Evolutionary conservation across 306 rosid species (phyloP).

Genomic region (Vigna nakashimae): DNA sequence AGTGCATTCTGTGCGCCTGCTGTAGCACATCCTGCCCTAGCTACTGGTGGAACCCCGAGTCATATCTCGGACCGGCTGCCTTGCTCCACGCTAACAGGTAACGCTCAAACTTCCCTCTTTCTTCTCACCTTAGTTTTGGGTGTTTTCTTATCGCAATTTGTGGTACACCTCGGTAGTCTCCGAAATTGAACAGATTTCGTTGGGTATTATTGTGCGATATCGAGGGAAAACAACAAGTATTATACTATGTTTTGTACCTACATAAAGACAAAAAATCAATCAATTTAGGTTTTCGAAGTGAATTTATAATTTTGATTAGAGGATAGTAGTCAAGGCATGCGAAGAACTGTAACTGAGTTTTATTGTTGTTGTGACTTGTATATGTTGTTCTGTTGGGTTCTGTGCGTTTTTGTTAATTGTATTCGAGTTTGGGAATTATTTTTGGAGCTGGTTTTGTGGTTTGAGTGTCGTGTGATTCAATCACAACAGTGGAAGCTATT

Average conservation of each 20-base stretch:
- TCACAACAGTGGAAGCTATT: background rate
- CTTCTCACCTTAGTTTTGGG: background rate
- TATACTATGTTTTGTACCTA: background rate
- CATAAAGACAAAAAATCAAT: background rate
- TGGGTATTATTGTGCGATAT: background rate
- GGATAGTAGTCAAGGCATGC: background rate
- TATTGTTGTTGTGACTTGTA: background rate
- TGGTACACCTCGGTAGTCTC: no score
- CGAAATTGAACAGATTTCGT: no score
- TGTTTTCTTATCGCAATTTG: no score
- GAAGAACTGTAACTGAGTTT: background rate
- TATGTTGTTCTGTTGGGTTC: background rate
- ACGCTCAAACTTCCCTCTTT: background rate
- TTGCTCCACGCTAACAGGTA: slow-evolving; percentile 98
- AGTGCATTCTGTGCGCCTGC: slow-evolving; percentile 94
- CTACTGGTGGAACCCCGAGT: slow-evolving; percentile 99
- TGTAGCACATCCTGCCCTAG: slow-evolving; percentile 99
- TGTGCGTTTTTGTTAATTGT: background rate
- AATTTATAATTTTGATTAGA: background rate
- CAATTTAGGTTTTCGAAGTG: background rate
- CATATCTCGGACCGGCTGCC: slow-evolving; percentile 96
- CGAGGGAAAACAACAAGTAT: no score
- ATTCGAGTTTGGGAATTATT: background rate
- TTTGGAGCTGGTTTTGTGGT: background rate
- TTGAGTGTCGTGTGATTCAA: background rate